A percentile compares a stretch with the other conserved stretches of the same genome.
Conservation (phyloP, 2,329 filamentous ascomycete species). For the Pyrenochaeta sp. region DNA sequence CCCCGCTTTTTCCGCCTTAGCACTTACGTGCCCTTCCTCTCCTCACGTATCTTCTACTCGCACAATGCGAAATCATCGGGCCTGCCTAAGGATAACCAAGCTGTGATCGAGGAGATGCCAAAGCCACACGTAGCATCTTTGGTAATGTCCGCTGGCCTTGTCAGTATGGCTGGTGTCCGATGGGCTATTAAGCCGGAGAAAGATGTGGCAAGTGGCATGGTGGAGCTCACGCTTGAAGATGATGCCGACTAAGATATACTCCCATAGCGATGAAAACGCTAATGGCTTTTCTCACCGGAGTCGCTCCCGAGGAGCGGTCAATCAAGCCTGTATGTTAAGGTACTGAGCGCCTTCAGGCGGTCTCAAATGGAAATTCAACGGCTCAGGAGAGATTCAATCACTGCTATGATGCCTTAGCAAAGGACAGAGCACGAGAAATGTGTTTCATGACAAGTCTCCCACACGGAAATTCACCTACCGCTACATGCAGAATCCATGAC, state of each 20-base stretch:
- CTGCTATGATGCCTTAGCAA: not conserved
- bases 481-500: no score
- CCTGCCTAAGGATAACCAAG: slow-evolving; percentile 32
- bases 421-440: not conserved
- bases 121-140: slow-evolving; percentile 42
- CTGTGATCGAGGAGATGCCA: slow-evolving; percentile 40
- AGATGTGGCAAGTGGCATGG: slow-evolving; percentile 13
- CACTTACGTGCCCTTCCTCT: slow-evolving; percentile 40
- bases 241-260: not conserved
- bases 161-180: slow-evolving; percentile 42
- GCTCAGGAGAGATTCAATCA: not conserved
- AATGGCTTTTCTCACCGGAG: no score
- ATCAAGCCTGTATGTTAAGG: not conserved
- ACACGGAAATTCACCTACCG: no score
- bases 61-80: slow-evolving; percentile 29
- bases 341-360: not conserved
- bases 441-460: no score
- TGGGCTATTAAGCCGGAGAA: slow-evolving; percentile 27
- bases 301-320: no score
- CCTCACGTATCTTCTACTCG: slow-evolving; percentile 46
- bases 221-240: slow-evolving; percentile 29
- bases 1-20: slow-evolving; percentile 46
- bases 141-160: slow-evolving; percentile 44
- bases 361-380: not conserved
- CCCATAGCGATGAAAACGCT: not conserved